Base-by-base conservation (phyloP, 208 protist genomes). In the Acanthamoeba castellanii region DNA sequence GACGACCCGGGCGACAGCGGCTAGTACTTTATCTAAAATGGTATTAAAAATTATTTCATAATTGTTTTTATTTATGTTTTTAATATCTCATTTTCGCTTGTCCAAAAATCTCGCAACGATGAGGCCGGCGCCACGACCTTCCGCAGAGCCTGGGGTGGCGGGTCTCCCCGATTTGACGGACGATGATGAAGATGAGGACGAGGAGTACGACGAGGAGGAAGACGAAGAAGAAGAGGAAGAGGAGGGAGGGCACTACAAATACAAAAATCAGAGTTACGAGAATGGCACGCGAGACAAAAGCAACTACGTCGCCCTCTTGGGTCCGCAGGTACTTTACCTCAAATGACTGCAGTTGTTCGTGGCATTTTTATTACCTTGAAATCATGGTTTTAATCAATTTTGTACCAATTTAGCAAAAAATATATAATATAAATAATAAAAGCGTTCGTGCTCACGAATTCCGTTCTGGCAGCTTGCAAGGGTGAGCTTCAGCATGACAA, bases 251-350 rank as follows among this genome's bases (percentile, higher is more conserved):
- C 72, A 68, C 61, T 68, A 68, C 61, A 68, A 47, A 30, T 81
- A 81, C 72, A 81, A 81, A 81, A 81, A 81, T 47, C 72, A 81
- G 72, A 81, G 72, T 45, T 81, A 81, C 72, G 72, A 81, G 45
- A 81, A 81, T 30, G 72, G 72, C 14, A 81, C 72, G 30, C 72
- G 72, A 9, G n/a, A 45, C 18, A 81, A 81, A 11, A 81, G 72
- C 72, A 81, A 81, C 11, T 81, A 81, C n/a, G 72, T 27, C 18
- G 72, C 72, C 9, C 72, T 81, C 37, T 47, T 81, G 34, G 72
- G 72, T 50, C 72, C 72, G 20, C 72, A 81, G 72, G 72, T 81
- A 45, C 72, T 3, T 13, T 0, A 8, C 27, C 61, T 25, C 52
- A 59, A 59, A 4, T 70, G 11, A 1, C 37, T 42, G 37, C 37